Base-by-base conservation (phyloP, 179 eudicot genomes). In the Nepenthes alata region DNA sequence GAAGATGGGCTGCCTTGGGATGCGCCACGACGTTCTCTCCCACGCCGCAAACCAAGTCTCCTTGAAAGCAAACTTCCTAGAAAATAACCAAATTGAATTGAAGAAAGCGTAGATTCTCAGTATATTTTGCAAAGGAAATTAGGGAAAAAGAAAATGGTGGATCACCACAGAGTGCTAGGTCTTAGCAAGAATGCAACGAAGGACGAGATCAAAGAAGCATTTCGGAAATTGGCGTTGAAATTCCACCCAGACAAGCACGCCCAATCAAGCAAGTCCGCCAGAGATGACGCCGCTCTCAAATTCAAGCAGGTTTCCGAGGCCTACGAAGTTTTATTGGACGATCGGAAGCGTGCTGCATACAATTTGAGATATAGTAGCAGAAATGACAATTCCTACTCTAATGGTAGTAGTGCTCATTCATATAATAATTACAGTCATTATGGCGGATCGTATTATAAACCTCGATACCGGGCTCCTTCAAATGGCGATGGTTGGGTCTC, bases 191-290 rank as follows among this genome's bases (percentile, higher is more conserved):
- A 55, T 66, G 89, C 97, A 0, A 79, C 71, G 11, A 87, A 89
- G 60, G 72, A 72, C 1, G 84, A 89, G 57, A 83, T 89, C 51
- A 89, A 89, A 62, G 70, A 70, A 60, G 85, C 97, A 1, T 89
- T 84, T 51, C 76, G 95, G 2, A 81, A 73, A 67, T 47, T 83
- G 41, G 97, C 95, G 25, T 57, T 87, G 55, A 65, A 87, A 72
- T 87, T 79, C 47, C 97, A 89, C 75, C 97, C 97, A 0, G 97
- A 89, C 70, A 87, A 87, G 66, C 97, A 89, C 66, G 68, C 80
- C 0, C 78, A 67, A 10, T 79, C 95, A 0, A 65, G 91, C 55
- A 65, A 84, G 58, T 59, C 77, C 34, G 67, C 85, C 34, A 65
- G 67, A 54, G 87, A 83, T 9, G 59, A 72, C 12, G 87, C 91